phyloP scores from a whole-genome alignment of 179 eudicot genomes.

The Vitellaria paradoxa region DNA sequence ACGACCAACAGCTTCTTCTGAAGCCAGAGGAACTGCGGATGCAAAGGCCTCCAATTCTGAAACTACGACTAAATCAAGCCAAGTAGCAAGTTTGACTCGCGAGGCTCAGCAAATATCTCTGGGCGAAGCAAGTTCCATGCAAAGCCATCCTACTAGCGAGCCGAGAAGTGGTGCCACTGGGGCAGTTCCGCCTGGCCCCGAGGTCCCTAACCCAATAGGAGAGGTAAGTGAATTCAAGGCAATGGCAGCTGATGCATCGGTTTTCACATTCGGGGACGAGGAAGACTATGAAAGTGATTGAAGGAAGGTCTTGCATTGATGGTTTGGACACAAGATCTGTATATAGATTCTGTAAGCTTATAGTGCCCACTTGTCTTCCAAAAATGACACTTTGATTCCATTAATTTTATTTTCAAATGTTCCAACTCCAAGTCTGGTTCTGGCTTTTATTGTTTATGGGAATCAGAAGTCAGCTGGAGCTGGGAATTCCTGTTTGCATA shows the following conservation, averaged over 20 bases:
- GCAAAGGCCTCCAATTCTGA: conserved; percentile 29
- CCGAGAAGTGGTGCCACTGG: conserved; percentile 20
- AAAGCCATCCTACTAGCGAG: conserved; percentile 21
- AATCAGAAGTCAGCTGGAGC: background rate
- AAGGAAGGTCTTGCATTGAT: conserved; percentile 10
- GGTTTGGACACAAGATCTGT: conserved; percentile 28
- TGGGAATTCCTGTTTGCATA: conserved; percentile 1
- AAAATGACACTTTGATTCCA: conserved; percentile 11
- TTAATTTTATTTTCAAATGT: conserved; percentile 12
- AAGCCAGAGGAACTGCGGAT: conserved; percentile 23
- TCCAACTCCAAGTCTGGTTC: background rate
- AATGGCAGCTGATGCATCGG: conserved; percentile 98
- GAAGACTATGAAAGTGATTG: conserved; percentile 86
- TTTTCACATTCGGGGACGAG: conserved; percentile 90
- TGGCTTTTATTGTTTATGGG: conserved; percentile 6
- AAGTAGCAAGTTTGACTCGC: conserved; percentile 43
- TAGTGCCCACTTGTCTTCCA: background rate
- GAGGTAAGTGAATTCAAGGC: conserved; percentile 87
- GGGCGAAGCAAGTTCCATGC: conserved; percentile 32
- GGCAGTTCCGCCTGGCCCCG: conserved; percentile 24
- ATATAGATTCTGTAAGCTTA: conserved; percentile 30
- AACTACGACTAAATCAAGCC: conserved; percentile 24
- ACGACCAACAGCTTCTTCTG: conserved; percentile 29
- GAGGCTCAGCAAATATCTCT: conserved; percentile 52
- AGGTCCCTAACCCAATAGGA: conserved; percentile 35